Conservation (phyloP, 1,139 yeast species). For the Hyphopichia fennica region DNA sequence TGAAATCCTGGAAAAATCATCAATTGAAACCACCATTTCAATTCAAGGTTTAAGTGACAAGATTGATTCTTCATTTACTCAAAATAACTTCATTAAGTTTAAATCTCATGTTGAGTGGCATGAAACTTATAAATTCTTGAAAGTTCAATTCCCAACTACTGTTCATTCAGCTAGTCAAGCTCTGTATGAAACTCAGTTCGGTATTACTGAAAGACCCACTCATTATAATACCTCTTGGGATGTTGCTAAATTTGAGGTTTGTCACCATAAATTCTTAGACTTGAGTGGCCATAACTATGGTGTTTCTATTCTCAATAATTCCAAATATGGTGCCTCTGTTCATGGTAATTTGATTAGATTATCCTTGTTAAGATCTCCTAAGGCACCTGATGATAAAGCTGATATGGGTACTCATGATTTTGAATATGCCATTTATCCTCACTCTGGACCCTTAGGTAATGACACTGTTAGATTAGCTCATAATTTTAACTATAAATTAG, state of each 20-base stretch:
- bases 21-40: slow-evolving; percentile 69
- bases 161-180: slow-evolving; percentile 69
- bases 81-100: slow-evolving; percentile 48
- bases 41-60: slow-evolving; percentile 53
- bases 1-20: slow-evolving; percentile 54
- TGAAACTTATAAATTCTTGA: slow-evolving; percentile 82
- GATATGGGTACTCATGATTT: slow-evolving; percentile 89
- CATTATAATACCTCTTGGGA: slow-evolving; percentile 96
- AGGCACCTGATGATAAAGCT: slow-evolving; percentile 88
- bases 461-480: slow-evolving; percentile 74
- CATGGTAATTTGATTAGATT: slow-evolving; percentile 88
- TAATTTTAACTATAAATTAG: slow-evolving; percentile 69
- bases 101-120: slow-evolving; percentile 80
- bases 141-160: slow-evolving; percentile 92
- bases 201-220: slow-evolving; percentile 86
- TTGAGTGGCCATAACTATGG: slow-evolving; percentile 85
- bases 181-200: slow-evolving; percentile 90
- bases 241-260: slow-evolving; percentile 92
- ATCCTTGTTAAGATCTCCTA: slow-evolving; percentile 79
- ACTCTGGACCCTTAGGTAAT: slow-evolving; percentile 60
- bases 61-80: slow-evolving; percentile 15
- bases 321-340: slow-evolving; percentile 87
- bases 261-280: slow-evolving; percentile 93
- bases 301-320: slow-evolving; percentile 79
- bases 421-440: slow-evolving; percentile 84